A percentile compares a stretch with the other conserved stretches of the same genome.
phyloP scores from a whole-genome alignment of 2,329 filamentous ascomycete genomes.

The Ascochyta clinopodiicola region DNA sequence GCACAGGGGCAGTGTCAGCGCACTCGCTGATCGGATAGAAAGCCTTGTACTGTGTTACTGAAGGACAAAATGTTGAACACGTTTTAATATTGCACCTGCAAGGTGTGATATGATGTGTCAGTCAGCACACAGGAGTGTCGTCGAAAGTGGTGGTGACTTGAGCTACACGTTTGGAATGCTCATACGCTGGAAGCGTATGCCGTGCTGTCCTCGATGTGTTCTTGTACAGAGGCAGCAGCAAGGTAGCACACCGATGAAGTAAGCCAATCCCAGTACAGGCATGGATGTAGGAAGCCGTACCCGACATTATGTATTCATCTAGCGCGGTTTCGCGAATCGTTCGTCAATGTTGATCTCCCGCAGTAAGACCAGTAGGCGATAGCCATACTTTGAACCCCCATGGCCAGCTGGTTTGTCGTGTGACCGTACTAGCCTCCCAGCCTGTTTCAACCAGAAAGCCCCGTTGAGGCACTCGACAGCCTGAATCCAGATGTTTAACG shows the following conservation, averaged over 20 bases:
- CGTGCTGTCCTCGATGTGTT: neutral
- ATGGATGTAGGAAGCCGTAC: neutral
- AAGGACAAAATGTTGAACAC: neutral
- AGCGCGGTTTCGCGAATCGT: neutral
- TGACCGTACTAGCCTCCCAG: slow-evolving; percentile 4
- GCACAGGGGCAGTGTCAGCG: neutral
- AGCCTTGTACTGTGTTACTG: neutral
- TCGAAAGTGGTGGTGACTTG: neutral
- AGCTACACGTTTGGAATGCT: neutral
- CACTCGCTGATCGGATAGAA: neutral
- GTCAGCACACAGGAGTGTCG: neutral
- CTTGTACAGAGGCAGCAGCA: neutral
- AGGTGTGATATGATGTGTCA: neutral
- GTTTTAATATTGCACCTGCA: neutral
- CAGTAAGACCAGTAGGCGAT: slow-evolving; percentile 14
- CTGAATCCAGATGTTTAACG: slow-evolving; percentile 15
- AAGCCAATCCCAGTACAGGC: neutral
- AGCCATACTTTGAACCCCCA: slow-evolving; percentile 14
- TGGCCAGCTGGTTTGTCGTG: slow-evolving; percentile 11
- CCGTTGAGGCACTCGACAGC: slow-evolving; percentile 17
- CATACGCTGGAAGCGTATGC: neutral
- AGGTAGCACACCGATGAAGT: too few species aligned
- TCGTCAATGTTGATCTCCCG: slow-evolving; percentile 5
- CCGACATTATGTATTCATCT: neutral
- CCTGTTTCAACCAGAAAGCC: slow-evolving; percentile 14